Evolutionary conservation across 805 yeast genomes (phyloP), one percentile per base, ranked within the genome.

Genomic region (Suhomyces sp.): DNA sequence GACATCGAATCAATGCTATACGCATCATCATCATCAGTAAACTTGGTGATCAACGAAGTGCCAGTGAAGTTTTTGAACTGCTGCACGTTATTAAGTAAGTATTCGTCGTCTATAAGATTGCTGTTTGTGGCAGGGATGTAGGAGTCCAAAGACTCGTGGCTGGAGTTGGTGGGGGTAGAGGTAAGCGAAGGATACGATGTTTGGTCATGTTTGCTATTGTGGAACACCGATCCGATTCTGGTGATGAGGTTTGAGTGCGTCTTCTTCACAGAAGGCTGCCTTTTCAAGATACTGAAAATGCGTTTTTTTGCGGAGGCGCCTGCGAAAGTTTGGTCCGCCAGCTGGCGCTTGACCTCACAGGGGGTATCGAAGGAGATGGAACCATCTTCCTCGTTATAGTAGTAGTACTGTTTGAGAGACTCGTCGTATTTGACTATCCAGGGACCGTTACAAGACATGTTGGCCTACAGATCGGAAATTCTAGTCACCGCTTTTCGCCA

Each of bases 81-180:
- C 45, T 53, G 23, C 9, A 51, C 50, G 49, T 61, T 61, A 38
- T 57, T 60, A 12, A 71, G 48, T 22, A 69, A 56, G 56, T 59
- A 69, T 33, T 67, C 70, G 47, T 72, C 74, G 52, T 69, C 70
- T 29, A 61, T 38, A 2, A 38, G 23, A 9, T 38, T 38, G 38
- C 10, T 45, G 19, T 15, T 45, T 17, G 29, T n/a, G 45, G 42
- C 40, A n/a, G 29, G 10, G 41, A 24, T 17, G 31, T 35, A 44
- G 13, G 49, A 23, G 8, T 50, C 54, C 38, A 24, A 22, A 23
- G 24, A 17, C 5, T 41, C 49, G 13, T 17, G 24, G 19, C 26
- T 29, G 38, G 47, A 23, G 33, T 15, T 22, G 19, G 47, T 17
- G 42, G 35, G 29, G 5, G 50, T 9, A 38, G 33, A 24, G 9